A percentile compares a stretch with the other conserved stretches of the same genome.
Evolutionary conservation across 1,284 basidiomycete species (phyloP).

Genomic region (Tilletia caries): DNA sequence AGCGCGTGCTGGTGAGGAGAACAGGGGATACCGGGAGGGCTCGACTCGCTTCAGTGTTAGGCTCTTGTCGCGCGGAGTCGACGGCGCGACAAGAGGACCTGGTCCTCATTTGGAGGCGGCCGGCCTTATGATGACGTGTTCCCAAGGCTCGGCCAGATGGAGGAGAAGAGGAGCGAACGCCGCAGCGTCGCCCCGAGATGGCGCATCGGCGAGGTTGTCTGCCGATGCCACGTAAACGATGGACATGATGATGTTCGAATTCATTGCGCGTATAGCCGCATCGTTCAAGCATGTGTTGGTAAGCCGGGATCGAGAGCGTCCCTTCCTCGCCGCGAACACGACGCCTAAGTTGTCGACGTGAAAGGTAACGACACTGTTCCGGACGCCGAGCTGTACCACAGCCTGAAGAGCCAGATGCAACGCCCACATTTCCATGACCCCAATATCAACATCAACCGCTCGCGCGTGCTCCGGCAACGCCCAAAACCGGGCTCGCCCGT

Average conservation of each 20-base stretch:
- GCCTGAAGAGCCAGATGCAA: background rate
- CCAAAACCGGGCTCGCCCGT: background rate
- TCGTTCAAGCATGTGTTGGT: background rate
- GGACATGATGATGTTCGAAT: background rate
- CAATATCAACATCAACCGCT: background rate
- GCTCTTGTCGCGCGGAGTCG: too few relatives aligned
- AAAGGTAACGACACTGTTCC: background rate
- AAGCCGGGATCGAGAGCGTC: background rate
- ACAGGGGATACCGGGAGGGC: too few relatives aligned
- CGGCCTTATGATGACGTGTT: background rate
- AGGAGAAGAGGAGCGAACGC: background rate
- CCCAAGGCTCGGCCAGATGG: background rate
- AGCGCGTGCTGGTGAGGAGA: too few relatives aligned
- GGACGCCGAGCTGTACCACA: background rate
- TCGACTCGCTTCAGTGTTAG: too few relatives aligned
- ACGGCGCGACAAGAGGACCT: too few relatives aligned
- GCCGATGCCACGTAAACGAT: background rate
- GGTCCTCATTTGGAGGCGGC: too few relatives aligned
- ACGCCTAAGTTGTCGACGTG: background rate
- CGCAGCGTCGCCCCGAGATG: background rate
- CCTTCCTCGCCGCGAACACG: background rate
- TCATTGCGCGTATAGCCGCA: background rate
- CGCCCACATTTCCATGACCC: constrained; percentile 1
- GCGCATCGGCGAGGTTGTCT: background rate
- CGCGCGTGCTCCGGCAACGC: too few relatives aligned